Evolutionary conservation across 2,329 filamentous ascomycete species (phyloP).

Genomic region (Apiospora sp.): DNA sequence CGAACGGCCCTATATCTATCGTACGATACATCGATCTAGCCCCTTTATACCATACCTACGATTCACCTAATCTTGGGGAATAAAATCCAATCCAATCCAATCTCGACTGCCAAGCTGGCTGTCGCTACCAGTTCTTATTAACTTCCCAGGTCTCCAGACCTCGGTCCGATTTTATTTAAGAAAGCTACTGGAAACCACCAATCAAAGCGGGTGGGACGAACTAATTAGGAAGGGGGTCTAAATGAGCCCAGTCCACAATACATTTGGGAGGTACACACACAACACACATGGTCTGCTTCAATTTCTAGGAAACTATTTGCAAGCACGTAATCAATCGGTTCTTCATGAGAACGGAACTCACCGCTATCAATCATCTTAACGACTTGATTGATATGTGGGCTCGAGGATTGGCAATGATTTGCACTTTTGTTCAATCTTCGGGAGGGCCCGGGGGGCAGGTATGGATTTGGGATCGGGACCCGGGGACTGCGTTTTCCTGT

Average conservation of each 20-base stretch:
- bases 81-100: not conserved
- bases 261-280: not conserved
- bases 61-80: not conserved
- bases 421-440: not conserved
- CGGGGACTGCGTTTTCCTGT: no score
- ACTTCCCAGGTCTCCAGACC: not conserved
- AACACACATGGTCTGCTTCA: not conserved
- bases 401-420: not conserved
- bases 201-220: constrained; percentile 3
- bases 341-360: not conserved
- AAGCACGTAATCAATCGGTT: not conserved
- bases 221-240: constrained; percentile 14
- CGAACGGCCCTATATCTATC: not conserved
- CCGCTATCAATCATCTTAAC: not conserved
- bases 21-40: not conserved
- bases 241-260: not conserved
- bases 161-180: not conserved
- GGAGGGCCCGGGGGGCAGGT: not conserved
- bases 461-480: not conserved
- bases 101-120: not conserved
- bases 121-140: not conserved
- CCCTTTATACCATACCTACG: not conserved
- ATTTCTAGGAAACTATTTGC: not conserved
- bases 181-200: not conserved
- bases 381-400: not conserved